A percentile compares a stretch with the other conserved stretches of the same genome.
Evolutionary conservation across 2,329 filamentous ascomycete genomes (phyloP).

Genomic region (Colletotrichum tropicicola): DNA sequence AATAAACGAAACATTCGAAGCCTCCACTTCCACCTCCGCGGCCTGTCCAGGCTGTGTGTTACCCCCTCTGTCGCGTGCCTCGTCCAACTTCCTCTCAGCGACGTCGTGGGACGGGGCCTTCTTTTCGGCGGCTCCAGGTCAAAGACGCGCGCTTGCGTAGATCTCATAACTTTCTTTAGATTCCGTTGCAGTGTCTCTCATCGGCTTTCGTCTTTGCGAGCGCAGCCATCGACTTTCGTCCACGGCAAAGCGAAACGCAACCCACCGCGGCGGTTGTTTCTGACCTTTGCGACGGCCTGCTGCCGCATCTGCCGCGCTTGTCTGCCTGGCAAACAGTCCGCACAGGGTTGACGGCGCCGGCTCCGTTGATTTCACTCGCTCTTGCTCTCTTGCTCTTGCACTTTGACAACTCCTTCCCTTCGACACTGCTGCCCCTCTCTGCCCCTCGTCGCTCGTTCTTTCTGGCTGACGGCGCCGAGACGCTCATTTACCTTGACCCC

Average conservation of each 20-base stretch:
- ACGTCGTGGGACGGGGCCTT: constrained; percentile 19
- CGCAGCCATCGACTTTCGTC: not conserved
- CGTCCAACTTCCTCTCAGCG: constrained; percentile 23
- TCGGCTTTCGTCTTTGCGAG: not conserved
- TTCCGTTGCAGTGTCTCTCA: not conserved
- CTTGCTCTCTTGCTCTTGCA: not conserved
- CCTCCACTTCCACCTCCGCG: constrained; percentile 20
- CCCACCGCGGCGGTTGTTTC: constrained; percentile 2
- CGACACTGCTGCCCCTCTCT: not conserved
- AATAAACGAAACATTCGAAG: constrained; percentile 27
- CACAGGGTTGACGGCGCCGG: constrained; percentile 7
- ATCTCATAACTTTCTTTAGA: constrained; percentile 8
- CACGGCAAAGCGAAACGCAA: not conserved
- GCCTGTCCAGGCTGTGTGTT: constrained; percentile 26
- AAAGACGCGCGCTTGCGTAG: constrained; percentile 30
- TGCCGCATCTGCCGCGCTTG: constrained; percentile 7
- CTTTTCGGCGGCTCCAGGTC: constrained; percentile 14
- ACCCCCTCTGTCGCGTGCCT: constrained; percentile 23
- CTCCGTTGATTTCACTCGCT: constrained; percentile 11
- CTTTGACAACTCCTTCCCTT: constrained; percentile 10
- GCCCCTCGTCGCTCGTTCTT: not conserved
- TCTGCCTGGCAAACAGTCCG: constrained; percentile 1
- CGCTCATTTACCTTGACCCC: constrained; percentile 11
- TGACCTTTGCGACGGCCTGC: constrained; percentile 5
- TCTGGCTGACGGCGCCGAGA: constrained; percentile 4